phyloP scores from a whole-genome alignment of 148 eudicot species.

The Cornus controversa region DNA sequence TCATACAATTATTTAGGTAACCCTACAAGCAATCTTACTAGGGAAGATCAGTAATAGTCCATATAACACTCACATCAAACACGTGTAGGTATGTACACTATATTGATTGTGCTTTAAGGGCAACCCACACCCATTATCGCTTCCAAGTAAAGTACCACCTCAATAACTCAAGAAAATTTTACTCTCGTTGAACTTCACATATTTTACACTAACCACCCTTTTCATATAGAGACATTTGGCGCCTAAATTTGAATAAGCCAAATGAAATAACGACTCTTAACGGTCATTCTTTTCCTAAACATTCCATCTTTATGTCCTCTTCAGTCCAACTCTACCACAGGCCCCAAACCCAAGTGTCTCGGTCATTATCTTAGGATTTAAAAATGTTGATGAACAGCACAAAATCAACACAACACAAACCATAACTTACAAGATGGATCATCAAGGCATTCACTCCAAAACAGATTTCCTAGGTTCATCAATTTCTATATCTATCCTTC shows the following conservation, averaged over 20 bases:
- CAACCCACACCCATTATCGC: constrained; percentile 32
- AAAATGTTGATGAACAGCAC: background rate
- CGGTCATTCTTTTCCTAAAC: constrained; percentile 18
- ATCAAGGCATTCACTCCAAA: background rate
- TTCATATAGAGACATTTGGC: constrained; percentile 35
- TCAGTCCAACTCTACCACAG: constrained; percentile 13
- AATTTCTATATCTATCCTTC: background rate
- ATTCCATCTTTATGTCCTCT: constrained; percentile 22
- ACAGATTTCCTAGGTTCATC: background rate
- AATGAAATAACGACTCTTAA: constrained; percentile 31
- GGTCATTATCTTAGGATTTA: background rate
- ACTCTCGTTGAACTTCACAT: background rate
- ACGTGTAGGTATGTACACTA: constrained; percentile 1
- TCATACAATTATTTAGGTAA: background rate
- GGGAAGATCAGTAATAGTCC: background rate
- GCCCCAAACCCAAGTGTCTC: constrained; percentile 4
- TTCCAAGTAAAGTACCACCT: constrained; percentile 40
- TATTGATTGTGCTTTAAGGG: constrained; percentile 45
- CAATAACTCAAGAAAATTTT: background rate
- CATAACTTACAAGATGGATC: background rate
- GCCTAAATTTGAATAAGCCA: constrained; percentile 36
- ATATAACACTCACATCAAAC: constrained; percentile 25
- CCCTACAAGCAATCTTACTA: background rate
- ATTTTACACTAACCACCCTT: constrained; percentile 3
- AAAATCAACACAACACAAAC: background rate